phyloP scores from a whole-genome alignment of 2,329 filamentous ascomycete genomes.

The Thyridium curvatum region DNA sequence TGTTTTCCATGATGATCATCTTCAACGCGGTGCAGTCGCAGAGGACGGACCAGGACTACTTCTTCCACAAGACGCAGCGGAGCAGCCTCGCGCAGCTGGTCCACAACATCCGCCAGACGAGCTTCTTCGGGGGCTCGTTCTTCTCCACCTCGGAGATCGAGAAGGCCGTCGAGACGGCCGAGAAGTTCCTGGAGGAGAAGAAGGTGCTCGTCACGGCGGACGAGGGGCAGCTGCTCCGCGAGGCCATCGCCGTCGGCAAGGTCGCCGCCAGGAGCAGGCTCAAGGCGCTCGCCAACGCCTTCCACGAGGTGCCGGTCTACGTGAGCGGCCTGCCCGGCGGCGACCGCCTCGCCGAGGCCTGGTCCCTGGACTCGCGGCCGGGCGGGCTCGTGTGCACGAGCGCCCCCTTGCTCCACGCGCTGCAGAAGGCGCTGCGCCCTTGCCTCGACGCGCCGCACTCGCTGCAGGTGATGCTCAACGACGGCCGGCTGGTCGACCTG shows the following conservation, averaged over 20 bases:
- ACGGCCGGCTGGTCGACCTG: constrained; percentile 31
- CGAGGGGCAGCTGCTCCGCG: constrained; percentile 54
- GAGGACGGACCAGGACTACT: constrained; percentile 75
- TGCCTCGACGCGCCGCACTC: constrained; percentile 34
- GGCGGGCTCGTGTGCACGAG: constrained; percentile 41
- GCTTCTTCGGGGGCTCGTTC: constrained; percentile 79
- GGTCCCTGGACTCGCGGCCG: constrained; percentile 54
- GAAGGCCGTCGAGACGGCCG: constrained; percentile 58
- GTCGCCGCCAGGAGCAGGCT: constrained; percentile 51
- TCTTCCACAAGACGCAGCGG: constrained; percentile 73
- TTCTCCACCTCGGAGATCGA: constrained; percentile 58
- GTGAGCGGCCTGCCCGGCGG: constrained; percentile 60
- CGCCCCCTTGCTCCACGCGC: constrained; percentile 40
- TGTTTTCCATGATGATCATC: constrained; percentile 78
- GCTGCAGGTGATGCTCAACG: constrained; percentile 41
- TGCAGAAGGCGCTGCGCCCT: constrained; percentile 46
- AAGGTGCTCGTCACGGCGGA: constrained; percentile 50
- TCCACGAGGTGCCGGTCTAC: constrained; percentile 74
- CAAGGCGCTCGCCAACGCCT: constrained; percentile 60
- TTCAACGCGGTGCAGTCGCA: constrained; percentile 88
- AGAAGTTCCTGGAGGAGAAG: constrained; percentile 59
- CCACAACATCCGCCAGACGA: constrained; percentile 72
- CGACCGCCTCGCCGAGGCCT: constrained; percentile 41
- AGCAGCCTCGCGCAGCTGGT: constrained; percentile 64
- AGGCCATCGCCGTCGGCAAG: constrained; percentile 62